These are phyloP conservation scores for Mortierella sp. DNA, from an alignment of 371 early-diverging fungal species.

Conservation along the genomic window DNA sequence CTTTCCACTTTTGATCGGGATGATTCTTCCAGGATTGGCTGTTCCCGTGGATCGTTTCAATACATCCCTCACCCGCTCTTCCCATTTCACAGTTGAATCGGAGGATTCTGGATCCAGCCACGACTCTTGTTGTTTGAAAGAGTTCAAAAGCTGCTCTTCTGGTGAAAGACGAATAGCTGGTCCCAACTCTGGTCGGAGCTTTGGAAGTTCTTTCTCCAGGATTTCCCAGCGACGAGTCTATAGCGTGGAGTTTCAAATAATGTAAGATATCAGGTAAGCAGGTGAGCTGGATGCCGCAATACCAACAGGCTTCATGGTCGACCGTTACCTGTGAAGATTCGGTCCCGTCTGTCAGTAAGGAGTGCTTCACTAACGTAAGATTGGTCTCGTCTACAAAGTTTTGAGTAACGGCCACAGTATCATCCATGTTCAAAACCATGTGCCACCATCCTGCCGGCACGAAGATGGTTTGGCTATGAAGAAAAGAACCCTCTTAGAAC, in stretches of 20 bases:
- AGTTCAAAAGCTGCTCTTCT: slow-evolving; percentile 4
- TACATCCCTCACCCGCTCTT: slow-evolving; percentile 10
- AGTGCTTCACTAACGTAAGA: slow-evolving; percentile 27
- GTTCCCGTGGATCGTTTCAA: neutral
- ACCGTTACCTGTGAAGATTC: slow-evolving; percentile 28
- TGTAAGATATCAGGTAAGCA: neutral
- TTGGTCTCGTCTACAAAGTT: slow-evolving; percentile 54
- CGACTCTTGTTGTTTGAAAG: slow-evolving; percentile 6
- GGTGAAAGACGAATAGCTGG: slow-evolving; percentile 6
- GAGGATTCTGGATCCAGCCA: slow-evolving; percentile 12
- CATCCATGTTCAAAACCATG: slow-evolving; percentile 55
- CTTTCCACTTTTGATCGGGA: slow-evolving; percentile 11
- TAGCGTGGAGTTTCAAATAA: neutral
- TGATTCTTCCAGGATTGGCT: slow-evolving; percentile 1
- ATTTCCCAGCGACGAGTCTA: slow-evolving; percentile 28
- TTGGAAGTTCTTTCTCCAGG: slow-evolving; percentile 10
- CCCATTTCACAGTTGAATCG: slow-evolving; percentile 7
- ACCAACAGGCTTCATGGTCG: neutral
- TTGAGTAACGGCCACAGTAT: slow-evolving; percentile 56
- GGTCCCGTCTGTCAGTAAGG: slow-evolving; percentile 7
- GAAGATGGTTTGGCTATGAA: slow-evolving; percentile 39
- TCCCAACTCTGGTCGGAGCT: slow-evolving; percentile 24
- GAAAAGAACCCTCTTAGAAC: neutral
- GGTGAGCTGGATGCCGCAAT: neutral
- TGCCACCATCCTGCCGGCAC: slow-evolving; percentile 57